Conservation (phyloP, 2,329 filamentous ascomycete species). For the Trichoderma hamatum region DNA sequence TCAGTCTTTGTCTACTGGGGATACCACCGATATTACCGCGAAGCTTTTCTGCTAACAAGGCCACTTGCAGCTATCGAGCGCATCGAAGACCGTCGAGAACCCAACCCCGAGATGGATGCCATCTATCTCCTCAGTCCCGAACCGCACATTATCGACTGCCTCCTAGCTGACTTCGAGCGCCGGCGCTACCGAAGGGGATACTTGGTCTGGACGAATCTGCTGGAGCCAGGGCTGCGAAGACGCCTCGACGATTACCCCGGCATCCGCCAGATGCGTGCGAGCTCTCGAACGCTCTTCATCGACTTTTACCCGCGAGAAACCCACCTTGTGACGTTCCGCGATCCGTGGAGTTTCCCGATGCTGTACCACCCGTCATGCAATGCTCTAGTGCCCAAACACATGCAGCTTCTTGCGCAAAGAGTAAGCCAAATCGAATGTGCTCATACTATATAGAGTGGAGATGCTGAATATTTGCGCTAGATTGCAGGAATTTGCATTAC, state of each 20-base stretch:
- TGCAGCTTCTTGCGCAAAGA: conserved; percentile 86
- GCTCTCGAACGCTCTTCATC: conserved; percentile 80
- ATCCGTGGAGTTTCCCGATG: conserved; percentile 93
- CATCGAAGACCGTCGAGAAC: conserved; percentile 82
- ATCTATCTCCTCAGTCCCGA: conserved; percentile 89
- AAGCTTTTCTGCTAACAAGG: conserved; percentile 28
- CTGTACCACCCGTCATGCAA: conserved; percentile 92
- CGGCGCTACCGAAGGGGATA: conserved; percentile 77
- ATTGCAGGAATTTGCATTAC: conserved; percentile 75
- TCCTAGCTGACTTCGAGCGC: conserved; percentile 89
- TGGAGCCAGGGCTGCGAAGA: conserved; percentile 70
- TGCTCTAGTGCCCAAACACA: conserved; percentile 76
- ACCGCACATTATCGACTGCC: conserved; percentile 86
- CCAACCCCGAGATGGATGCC: conserved; percentile 89
- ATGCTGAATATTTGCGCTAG: conserved; percentile 30
- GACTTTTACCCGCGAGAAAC: conserved; percentile 92
- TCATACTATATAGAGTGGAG: conserved; percentile 9
- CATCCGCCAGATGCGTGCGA: conserved; percentile 73
- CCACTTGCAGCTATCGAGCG: conserved; percentile 77
- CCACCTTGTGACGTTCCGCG: conserved; percentile 85
- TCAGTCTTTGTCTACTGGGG: conserved; percentile 49
- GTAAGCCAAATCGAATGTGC: conserved; percentile 48
- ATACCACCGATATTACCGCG: neutral
- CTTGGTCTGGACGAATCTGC: conserved; percentile 81
- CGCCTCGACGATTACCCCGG: conserved; percentile 72